A percentile compares a stretch with the other conserved stretches of the same genome.
These are phyloP conservation scores for Takashimella koratensis DNA, from an alignment of 1,284 basidiomycete species.

Conservation along the genomic window DNA sequence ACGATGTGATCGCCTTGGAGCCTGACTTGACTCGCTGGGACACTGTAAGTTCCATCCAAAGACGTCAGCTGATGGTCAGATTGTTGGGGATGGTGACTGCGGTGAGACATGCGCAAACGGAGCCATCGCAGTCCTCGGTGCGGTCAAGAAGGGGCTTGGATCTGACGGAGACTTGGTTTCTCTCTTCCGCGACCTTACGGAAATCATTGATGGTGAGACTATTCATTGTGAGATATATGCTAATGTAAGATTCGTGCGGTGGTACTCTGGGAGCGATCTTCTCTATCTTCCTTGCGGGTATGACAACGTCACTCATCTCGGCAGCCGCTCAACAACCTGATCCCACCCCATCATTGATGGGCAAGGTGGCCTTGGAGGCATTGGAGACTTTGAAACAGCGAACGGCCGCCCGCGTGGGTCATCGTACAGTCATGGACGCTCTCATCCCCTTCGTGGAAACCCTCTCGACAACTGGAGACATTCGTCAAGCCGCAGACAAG, in stretches of 20 bases:
- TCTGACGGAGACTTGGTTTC: conserved; percentile 38
- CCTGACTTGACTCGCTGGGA: conserved; percentile 52
- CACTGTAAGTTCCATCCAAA: conserved; percentile 34
- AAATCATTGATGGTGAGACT: conserved; percentile 42
- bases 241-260: conserved; percentile 35
- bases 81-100: conserved; percentile 46
- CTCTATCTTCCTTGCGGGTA: conserved; percentile 45
- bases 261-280: conserved; percentile 48
- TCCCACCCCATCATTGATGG: conserved; percentile 3
- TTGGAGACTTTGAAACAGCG: conserved; percentile 47
- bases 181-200: conserved; percentile 42
- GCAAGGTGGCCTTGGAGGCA: conserved; percentile 21
- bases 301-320: conserved; percentile 35
- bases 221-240: not conserved
- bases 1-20: conserved; percentile 45
- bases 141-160: conserved; percentile 31
- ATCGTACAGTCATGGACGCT: conserved; percentile 52
- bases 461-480: conserved; percentile 34
- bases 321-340: conserved; percentile 13
- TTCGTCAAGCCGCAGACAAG: conserved; percentile 41
- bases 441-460: conserved; percentile 51
- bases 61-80: conserved; percentile 2
- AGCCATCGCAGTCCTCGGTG: conserved; percentile 36
- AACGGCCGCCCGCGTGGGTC: conserved; percentile 50
- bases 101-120: conserved; percentile 46